A percentile compares a stretch with the other conserved stretches of the same genome.
Conservation (phyloP, 1,139 yeast species). For the Hyphopichia buzzinii region DNA sequence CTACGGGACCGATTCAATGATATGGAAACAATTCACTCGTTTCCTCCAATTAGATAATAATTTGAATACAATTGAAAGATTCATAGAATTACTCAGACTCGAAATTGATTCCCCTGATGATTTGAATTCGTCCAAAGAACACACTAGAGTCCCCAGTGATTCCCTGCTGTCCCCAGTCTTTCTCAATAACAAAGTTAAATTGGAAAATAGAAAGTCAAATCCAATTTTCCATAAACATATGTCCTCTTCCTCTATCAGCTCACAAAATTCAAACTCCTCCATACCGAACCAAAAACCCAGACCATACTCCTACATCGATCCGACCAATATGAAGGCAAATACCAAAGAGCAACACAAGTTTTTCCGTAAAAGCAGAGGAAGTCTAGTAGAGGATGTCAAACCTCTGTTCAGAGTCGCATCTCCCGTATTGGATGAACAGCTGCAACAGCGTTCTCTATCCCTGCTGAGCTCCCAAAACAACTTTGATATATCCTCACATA, state of each 20-base stretch:
- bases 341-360: slow-evolving; percentile 6
- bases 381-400: not conserved
- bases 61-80: slow-evolving; percentile 53
- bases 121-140: slow-evolving; percentile 5
- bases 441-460: not conserved
- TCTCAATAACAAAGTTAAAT: slow-evolving; percentile 11
- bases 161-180: slow-evolving; percentile 15
- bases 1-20: slow-evolving; percentile 54
- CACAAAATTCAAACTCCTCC: slow-evolving; percentile 20
- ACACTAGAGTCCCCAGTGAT: slow-evolving; percentile 19
- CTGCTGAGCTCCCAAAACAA: not conserved
- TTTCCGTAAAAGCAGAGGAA: slow-evolving; percentile 14
- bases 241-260: slow-evolving; percentile 20
- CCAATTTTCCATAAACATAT: slow-evolving; percentile 27
- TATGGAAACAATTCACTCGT: slow-evolving; percentile 47
- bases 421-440: slow-evolving; percentile 7
- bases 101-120: slow-evolving; percentile 16
- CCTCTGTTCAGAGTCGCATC: not conserved
- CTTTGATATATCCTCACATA: not conserved
- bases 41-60: slow-evolving; percentile 37
- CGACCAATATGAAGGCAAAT: slow-evolving; percentile 38
- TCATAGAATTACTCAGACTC: slow-evolving; percentile 36
- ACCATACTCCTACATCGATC: slow-evolving; percentile 57
- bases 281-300: slow-evolving; percentile 29
- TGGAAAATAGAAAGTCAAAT: slow-evolving; percentile 33